Evolutionary conservation across 2,329 filamentous ascomycete species (phyloP).

Genomic region (Nothomitra cinnamomea): DNA sequence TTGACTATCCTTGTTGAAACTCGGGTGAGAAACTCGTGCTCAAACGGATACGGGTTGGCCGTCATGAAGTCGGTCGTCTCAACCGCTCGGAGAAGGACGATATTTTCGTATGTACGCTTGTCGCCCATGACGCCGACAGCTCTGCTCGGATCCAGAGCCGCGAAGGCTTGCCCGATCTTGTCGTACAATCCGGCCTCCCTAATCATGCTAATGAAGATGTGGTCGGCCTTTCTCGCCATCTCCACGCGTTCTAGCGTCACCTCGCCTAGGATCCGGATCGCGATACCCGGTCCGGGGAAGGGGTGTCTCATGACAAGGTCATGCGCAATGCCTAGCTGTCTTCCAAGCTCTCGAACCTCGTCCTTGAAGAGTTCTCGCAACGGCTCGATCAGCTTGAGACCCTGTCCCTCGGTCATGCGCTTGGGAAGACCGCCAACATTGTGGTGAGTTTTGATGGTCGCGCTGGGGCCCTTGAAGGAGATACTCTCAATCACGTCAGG

Average conservation of each 20-base stretch:
- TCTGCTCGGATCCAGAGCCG: slow-evolving; percentile 47
- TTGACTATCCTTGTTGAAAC: slow-evolving; percentile 56
- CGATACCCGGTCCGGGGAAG: slow-evolving; percentile 61
- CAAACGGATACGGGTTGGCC: slow-evolving; percentile 51
- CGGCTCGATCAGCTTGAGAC: slow-evolving; percentile 58
- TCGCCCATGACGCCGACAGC: slow-evolving; percentile 56
- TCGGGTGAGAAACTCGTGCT: slow-evolving; percentile 44
- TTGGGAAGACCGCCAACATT: slow-evolving; percentile 53
- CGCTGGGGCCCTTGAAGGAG: slow-evolving; percentile 54
- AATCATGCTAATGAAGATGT: slow-evolving; percentile 67
- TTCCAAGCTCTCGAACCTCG: slow-evolving; percentile 55
- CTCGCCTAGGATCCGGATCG: slow-evolving; percentile 67
- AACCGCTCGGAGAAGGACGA: slow-evolving; percentile 44
- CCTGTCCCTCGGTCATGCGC: slow-evolving; percentile 27
- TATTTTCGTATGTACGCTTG: slow-evolving; percentile 46
- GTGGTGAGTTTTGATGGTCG: slow-evolving; percentile 60
- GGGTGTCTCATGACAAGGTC: slow-evolving; percentile 67
- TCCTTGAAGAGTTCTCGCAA: slow-evolving; percentile 72
- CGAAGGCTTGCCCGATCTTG: slow-evolving; percentile 53
- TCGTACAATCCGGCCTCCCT: slow-evolving; percentile 54
- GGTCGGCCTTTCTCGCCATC: slow-evolving; percentile 61
- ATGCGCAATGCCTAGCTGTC: slow-evolving; percentile 50
- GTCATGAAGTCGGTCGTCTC: slow-evolving; percentile 58
- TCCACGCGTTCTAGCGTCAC: slow-evolving; percentile 63
- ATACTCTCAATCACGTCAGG: slow-evolving; percentile 57